Evolutionary conservation across 169 alveolate genomes (phyloP), one percentile per base, ranked within the genome.

Genomic region (Cryptosporidium sp.): DNA sequence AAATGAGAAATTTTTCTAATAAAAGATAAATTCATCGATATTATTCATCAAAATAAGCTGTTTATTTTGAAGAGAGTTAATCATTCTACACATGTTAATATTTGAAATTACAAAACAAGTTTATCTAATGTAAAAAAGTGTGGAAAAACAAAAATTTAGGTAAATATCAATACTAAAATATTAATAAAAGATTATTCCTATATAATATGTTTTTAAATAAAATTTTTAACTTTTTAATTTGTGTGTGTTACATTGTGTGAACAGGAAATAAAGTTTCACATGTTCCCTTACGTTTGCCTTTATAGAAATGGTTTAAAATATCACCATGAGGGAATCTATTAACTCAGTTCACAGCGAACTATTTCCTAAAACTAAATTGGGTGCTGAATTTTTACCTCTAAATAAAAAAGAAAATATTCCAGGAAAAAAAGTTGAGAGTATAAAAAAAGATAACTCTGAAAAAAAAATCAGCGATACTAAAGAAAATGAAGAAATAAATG

Each of bases 341-440:
- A 44, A 39, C 6, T 67, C 45, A 9, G 35, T 23, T 33, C 73
- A 80, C 44, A 61, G 68, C 14, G 75, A 80, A 44, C 35, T 80
- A 42, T 1, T 80, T 10, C 89, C 89, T 29, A 42, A 80, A 18
- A 80, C 73, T 31, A 39, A 29, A 45, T 62, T 80, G 75, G 89
- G 89, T 62, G 73, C 65, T 18, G 48, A 42, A 1, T 80, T 80
- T 62, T 26, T 80, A 16, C 89, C 89, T 18, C 21, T 70, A 35
- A 70, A 70, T 45, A 48, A 70, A 67, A 67, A 67, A 67, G 52
- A 12, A 21, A 39, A 39, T 37, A 67, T 21, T 18, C 18, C 73
- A 67, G 52, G 23, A 26, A 56, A 56, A 56, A 56, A 29, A 12
- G 21, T 37, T 1, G 42, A 60, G 31, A 0, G 26, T 10, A 1